Evolutionary conservation across 148 eudicot species (phyloP).

Genomic region (Amaranthus palmeri): DNA sequence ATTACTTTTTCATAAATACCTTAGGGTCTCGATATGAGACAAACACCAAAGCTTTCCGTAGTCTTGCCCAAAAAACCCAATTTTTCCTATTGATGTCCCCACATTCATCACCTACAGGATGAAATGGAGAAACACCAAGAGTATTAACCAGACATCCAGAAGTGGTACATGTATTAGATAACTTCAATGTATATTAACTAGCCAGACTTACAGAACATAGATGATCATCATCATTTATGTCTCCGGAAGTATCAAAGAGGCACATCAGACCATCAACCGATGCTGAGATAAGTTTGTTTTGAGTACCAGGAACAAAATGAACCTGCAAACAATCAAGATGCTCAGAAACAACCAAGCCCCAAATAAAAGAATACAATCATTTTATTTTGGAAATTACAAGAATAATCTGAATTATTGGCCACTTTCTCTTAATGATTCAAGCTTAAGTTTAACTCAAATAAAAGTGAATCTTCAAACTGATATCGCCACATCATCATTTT

Average conservation of each 20-base stretch:
- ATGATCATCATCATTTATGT: conserved; percentile 84
- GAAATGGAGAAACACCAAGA: neutral
- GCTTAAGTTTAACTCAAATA: no score
- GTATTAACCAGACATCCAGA: neutral
- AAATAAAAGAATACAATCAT: neutral
- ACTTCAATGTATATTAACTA: neutral
- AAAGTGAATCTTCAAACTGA: no score
- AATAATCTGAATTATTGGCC: neutral
- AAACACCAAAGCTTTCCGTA: conserved; percentile 81
- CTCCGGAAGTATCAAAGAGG: conserved; percentile 74
- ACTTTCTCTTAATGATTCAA: no score
- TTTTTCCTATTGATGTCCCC: conserved; percentile 86
- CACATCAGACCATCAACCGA: conserved; percentile 96
- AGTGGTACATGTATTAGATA: neutral
- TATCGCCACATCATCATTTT: no score
- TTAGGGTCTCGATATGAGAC: conserved; percentile 87
- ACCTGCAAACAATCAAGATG: conserved; percentile 41
- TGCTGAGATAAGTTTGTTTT: conserved; percentile 82
- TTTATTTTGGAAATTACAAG: neutral
- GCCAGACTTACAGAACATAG: conserved; percentile 63
- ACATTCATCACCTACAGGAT: conserved; percentile 69
- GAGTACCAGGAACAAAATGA: conserved; percentile 69
- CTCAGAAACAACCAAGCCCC: conserved; percentile 2
- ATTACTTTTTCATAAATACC: conserved; percentile 41
- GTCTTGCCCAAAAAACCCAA: conserved; percentile 73